A percentile compares a stretch with the other conserved stretches of the same genome.
Conservation (phyloP, 805 yeast genomes). For the Metschnikowia matae region DNA sequence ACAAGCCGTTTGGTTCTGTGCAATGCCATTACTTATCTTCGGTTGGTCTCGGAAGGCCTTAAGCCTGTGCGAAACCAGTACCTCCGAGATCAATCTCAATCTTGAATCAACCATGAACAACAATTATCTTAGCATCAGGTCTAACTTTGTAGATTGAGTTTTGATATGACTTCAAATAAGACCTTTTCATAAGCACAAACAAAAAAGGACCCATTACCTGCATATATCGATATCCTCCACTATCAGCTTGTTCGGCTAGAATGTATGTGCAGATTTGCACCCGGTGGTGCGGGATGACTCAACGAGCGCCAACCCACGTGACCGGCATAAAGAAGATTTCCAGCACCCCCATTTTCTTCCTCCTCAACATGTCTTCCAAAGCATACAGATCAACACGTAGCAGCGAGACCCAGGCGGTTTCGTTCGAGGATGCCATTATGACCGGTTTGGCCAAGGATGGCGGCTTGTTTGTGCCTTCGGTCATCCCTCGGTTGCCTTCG, state of each 20-base stretch:
- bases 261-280: background rate
- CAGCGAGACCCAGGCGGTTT: constrained; percentile 42
- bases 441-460: constrained; percentile 96
- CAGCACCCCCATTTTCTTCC: background rate
- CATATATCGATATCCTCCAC: too few relatives aligned
- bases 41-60: background rate
- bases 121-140: too few relatives aligned
- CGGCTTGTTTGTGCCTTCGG: constrained; percentile 87
- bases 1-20: background rate
- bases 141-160: too few relatives aligned
- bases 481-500: constrained; percentile 62
- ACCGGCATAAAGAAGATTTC: background rate
- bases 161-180: too few relatives aligned
- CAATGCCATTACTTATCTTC: background rate
- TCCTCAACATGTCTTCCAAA: constrained; percentile 11
- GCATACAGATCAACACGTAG: constrained; percentile 80
- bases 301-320: background rate
- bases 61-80: constrained; percentile 2
- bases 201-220: too few relatives aligned
- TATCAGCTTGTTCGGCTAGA: background rate
- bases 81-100: background rate
- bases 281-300: constrained; percentile 4
- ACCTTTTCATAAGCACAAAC: too few relatives aligned
- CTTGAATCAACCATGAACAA: background rate
- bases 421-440: constrained; percentile 79